Base-by-base conservation (phyloP, 805 yeast genomes). In the Lachancea fermentati region DNA sequence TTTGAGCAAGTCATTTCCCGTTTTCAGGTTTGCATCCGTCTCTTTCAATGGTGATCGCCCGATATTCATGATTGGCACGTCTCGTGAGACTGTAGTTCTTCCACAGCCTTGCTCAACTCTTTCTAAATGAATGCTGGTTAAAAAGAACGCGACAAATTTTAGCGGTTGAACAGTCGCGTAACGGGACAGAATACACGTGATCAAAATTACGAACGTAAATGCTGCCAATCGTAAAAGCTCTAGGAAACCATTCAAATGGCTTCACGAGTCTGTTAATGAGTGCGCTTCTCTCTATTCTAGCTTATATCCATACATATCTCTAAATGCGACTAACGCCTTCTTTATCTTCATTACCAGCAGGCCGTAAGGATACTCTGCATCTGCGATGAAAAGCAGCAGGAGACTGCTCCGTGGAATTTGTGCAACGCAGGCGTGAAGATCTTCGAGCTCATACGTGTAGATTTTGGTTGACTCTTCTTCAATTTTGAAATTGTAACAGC, bases 401-500 rank as follows among this genome's bases (percentile, higher is more conserved):
- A 60, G 39, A 24, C 58, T 60, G 34, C 60, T 53, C 4, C 53
- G 46, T 4, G 63, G 63, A 12, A 60, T 43, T 19, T 50, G 57
- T 2, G 60, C 50, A 3, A 59, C 51, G 25, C 55, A 52, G 7
- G 58, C 54, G 44, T 58, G 65, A 19, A 57, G 38, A 25, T 58
- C 57, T 44, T 59, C 65, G 16, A 60, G 48, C 44, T 58, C 63
- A 36, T 58, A 59, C 2, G 54, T 57, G 44, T 57, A 58, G 26
- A 60, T 52, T 18, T 48, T 47, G 32, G 60, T 55, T 1, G 43
- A 31, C 7, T 37, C 41, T 1, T 36, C 36, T 14, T 37, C 39
- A 4, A 39, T 29, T 17, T 34, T 29, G 36, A 45, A 46, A 4
- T 32, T 32, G 32, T 51, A 51, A 35, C 52, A 48, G 36, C 49